Conservation (phyloP, 1,284 basidiomycete genomes). For the Gymnopus androsaceus region DNA sequence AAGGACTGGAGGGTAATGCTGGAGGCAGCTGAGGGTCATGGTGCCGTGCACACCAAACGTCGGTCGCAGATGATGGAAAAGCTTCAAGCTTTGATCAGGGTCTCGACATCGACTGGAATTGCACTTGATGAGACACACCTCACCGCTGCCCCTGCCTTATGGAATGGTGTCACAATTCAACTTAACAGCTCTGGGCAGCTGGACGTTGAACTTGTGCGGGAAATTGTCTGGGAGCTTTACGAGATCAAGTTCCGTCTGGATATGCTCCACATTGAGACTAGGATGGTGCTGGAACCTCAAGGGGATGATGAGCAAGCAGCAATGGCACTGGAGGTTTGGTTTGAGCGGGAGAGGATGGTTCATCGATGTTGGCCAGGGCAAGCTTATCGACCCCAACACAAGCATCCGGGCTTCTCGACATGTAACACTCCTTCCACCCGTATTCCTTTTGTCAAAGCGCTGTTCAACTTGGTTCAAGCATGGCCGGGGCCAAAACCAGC, state of each 20-base stretch:
- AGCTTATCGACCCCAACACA: neutral
- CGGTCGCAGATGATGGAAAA: neutral
- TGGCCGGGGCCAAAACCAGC: neutral
- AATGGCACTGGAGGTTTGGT: neutral
- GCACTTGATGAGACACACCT: neutral
- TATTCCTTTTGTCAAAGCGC: neutral
- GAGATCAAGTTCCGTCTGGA: constrained; percentile 1
- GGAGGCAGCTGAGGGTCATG: neutral
- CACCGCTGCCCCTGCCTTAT: neutral
- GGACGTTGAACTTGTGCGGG: neutral
- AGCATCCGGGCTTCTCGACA: neutral
- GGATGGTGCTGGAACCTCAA: neutral
- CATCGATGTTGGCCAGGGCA: neutral
- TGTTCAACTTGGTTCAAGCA: neutral
- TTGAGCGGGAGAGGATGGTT: neutral
- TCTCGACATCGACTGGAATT: neutral
- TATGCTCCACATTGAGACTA: neutral
- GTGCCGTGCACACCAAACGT: neutral
- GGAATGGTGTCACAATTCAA: neutral
- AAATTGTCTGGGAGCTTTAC: constrained; percentile 1
- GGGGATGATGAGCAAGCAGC: neutral
- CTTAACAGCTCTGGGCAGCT: neutral
- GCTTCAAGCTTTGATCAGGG: neutral
- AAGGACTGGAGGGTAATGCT: neutral
- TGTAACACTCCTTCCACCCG: neutral